A percentile compares a stretch with the other conserved stretches of the same genome.
Conservation (phyloP, 441 rosid species). For the Syzygium syzygioides region DNA sequence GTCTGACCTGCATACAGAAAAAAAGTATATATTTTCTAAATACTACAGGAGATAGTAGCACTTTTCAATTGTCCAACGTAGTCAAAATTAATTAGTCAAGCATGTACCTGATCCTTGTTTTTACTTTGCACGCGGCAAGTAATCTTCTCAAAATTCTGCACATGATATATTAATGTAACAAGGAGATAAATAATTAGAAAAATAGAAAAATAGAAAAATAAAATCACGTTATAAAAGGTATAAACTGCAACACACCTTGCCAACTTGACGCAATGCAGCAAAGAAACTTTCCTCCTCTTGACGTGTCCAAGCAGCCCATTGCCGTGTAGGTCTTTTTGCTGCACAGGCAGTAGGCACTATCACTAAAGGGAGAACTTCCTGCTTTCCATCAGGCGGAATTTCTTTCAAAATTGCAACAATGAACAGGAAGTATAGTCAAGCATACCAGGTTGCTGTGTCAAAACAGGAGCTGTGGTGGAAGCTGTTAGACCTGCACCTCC, state of each 20-base stretch:
- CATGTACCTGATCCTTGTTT: constrained; percentile 94
- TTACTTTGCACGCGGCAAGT: constrained; percentile 93
- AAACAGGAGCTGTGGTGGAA: constrained; percentile 24
- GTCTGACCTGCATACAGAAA: constrained; percentile 69
- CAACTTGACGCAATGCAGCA: constrained; percentile 96
- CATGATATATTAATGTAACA: constrained; percentile 2
- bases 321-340: constrained; percentile 86
- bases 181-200: constrained; percentile 1
- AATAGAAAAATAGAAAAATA: neutral
- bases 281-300: constrained; percentile 98
- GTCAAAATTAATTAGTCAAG: constrained; percentile 6
- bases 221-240: neutral
- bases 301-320: constrained; percentile 99
- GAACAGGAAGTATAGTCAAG: neutral
- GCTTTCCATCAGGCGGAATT: neutral
- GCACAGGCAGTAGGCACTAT: constrained; percentile 10
- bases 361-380: neutral
- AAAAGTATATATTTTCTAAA: neutral
- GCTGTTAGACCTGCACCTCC: constrained; percentile 31
- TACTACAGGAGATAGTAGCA: constrained; percentile 6
- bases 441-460: constrained; percentile 55
- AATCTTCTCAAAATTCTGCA: constrained; percentile 97
- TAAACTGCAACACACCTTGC: constrained; percentile 52
- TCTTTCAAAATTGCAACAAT: neutral
- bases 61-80: neutral